phyloP scores from a whole-genome alignment of 768 basidiomycete species.

The Lentinula raphanica region DNA sequence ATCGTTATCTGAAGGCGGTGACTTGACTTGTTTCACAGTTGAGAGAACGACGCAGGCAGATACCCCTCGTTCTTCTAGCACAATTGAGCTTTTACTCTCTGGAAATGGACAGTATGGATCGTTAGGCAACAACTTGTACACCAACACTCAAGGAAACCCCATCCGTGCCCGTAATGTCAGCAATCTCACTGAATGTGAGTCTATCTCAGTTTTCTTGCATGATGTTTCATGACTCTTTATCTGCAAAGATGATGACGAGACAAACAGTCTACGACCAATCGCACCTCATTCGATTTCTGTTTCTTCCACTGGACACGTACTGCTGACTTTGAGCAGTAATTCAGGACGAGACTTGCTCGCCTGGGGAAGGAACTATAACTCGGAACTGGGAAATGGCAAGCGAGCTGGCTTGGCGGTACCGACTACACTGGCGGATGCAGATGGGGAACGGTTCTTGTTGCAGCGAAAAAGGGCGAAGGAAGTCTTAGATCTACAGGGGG shows the following conservation, averaged over 20 bases:
- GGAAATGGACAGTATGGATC: conserved; percentile 85
- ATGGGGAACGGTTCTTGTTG: conserved; percentile 59
- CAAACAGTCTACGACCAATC: conserved; percentile 57
- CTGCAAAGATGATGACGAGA: conserved; percentile 57
- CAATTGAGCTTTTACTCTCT: conserved; percentile 56
- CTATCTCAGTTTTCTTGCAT: neutral
- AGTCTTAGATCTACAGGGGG: conserved; percentile 57
- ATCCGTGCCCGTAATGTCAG: conserved; percentile 74
- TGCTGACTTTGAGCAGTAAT: conserved; percentile 66
- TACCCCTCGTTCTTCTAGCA: conserved; percentile 14
- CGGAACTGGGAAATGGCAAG: conserved; percentile 73
- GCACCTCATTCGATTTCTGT: conserved; percentile 57
- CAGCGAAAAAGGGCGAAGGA: conserved; percentile 40
- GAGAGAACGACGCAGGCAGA: conserved; percentile 33
- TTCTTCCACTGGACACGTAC: conserved; percentile 71
- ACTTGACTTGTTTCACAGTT: conserved; percentile 73
- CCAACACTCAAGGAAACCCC: conserved; percentile 66
- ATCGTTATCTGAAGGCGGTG: conserved; percentile 51
- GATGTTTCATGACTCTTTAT: conserved; percentile 5
- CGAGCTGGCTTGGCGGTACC: conserved; percentile 55
- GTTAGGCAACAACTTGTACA: conserved; percentile 63
- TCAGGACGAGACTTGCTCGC: conserved; percentile 62
- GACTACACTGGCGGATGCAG: conserved; percentile 40
- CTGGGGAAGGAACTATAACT: conserved; percentile 72
- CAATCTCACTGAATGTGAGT: conserved; percentile 81